phyloP scores from a whole-genome alignment of 352 stramenopile species.

The Globisporangium spiculum region DNA sequence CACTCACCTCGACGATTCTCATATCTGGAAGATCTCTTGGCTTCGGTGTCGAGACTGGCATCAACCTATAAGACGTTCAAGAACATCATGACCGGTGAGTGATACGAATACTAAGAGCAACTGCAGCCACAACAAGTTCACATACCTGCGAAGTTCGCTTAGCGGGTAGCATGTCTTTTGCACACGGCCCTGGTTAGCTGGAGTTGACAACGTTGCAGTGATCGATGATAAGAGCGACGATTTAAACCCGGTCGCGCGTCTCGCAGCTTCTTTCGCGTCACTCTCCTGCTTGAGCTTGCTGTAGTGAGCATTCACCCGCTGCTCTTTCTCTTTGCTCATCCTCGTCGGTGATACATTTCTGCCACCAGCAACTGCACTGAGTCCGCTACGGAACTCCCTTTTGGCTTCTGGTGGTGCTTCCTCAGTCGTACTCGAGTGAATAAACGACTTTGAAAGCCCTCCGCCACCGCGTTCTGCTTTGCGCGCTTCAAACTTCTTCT shows the following conservation, averaged over 20 bases:
- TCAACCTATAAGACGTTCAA: conserved; percentile 21
- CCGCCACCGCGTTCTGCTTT: conserved; percentile 30
- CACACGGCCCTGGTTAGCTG: conserved; percentile 15
- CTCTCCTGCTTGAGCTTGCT: conserved; percentile 58
- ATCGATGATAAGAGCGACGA: conserved; percentile 52
- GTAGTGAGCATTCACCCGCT: conserved; percentile 52
- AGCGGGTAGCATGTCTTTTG: conserved; percentile 63
- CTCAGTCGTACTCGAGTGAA: conserved; percentile 17
- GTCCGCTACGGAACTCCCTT: conserved; percentile 9
- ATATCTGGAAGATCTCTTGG: conserved; percentile 62
- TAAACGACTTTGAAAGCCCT: conserved; percentile 6
- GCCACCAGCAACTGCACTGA: not conserved
- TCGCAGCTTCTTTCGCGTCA: conserved; percentile 31
- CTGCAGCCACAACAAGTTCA: not conserved
- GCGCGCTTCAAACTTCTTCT: conserved; percentile 43
- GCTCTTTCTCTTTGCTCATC: conserved; percentile 39
- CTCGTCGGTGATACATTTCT: conserved; percentile 13
- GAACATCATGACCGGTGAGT: too few relatives aligned
- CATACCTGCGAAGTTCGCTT: conserved; percentile 48
- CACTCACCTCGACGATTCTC: conserved; percentile 58
- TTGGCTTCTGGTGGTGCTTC: conserved; percentile 1
- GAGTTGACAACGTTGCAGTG: conserved; percentile 14
- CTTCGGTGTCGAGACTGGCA: conserved; percentile 28
- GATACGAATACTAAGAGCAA: not conserved
- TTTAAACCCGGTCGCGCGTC: conserved; percentile 41